phyloP scores from a whole-genome alignment of 371 early-diverging fungal genomes.

The Mortierella sp. region DNA sequence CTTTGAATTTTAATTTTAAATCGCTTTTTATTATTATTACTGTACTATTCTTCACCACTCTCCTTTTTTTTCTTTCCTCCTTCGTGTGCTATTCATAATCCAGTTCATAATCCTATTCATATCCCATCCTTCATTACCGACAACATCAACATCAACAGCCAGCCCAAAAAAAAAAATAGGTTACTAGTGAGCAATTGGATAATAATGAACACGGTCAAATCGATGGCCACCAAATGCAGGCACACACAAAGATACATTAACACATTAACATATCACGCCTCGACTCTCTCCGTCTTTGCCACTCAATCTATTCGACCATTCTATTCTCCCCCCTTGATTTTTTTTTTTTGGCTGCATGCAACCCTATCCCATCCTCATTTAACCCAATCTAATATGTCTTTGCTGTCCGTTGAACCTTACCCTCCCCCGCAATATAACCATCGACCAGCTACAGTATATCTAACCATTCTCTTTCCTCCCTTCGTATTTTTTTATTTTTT shows the following conservation, averaged over 20 bases:
- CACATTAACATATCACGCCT: background rate
- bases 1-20: conserved; percentile 26
- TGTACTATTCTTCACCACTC: background rate
- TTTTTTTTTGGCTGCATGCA: background rate
- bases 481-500: background rate
- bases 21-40: background rate
- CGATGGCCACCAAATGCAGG: background rate
- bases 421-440: background rate
- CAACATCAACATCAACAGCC: background rate
- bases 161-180: background rate
- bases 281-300: conserved; percentile 23
- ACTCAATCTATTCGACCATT: background rate
- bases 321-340: background rate
- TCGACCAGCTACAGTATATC: background rate
- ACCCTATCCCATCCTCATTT: conserved; percentile 7
- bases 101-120: conserved; percentile 3
- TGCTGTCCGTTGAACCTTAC: background rate
- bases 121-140: background rate
- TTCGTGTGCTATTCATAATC: background rate
- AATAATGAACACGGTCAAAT: background rate
- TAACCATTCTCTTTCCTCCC: background rate
- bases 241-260: background rate
- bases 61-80: background rate
- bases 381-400: background rate
- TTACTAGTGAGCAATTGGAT: background rate